A percentile compares a stretch with the other conserved stretches of the same genome.
phyloP scores from a whole-genome alignment of 768 basidiomycete species.

The Xanthoconium stramineum region DNA sequence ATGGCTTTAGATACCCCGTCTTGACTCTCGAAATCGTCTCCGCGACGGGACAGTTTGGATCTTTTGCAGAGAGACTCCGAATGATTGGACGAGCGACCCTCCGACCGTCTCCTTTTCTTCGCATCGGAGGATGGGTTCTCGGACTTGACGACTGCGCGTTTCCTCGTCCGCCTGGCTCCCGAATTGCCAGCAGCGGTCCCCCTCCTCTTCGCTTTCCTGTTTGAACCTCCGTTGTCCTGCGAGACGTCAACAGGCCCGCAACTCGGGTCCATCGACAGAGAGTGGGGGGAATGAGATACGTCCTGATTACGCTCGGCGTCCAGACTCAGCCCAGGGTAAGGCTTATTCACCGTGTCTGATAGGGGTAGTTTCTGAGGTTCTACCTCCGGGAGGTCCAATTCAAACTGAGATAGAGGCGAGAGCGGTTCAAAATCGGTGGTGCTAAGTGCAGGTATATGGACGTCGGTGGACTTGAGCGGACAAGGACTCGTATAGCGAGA shows the following conservation, averaged over 20 bases:
- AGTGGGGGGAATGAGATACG: not conserved
- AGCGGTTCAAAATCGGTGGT: not conserved
- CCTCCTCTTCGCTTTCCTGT: conserved; percentile 8
- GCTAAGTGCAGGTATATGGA: not conserved
- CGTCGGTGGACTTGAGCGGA: not conserved
- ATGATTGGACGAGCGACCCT: not conserved
- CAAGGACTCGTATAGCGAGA: not conserved
- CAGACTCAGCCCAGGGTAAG: not conserved
- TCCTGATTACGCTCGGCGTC: not conserved
- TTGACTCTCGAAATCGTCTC: not conserved
- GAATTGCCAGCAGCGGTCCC: not conserved
- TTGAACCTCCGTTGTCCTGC: not conserved
- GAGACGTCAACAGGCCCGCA: not conserved
- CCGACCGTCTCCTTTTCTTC: conserved; percentile 1
- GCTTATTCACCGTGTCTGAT: conserved; percentile 22
- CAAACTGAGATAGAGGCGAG: conserved; percentile 26
- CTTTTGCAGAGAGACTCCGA: conserved; percentile 23
- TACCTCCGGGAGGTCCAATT: conserved; percentile 18
- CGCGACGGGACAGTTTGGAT: conserved; percentile 7
- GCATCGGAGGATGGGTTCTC: not conserved
- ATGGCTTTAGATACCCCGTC: not conserved
- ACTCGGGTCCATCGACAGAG: not conserved
- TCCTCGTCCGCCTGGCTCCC: conserved; percentile 6
- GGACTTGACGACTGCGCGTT: not conserved
- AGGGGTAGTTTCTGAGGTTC: conserved; percentile 19